These are phyloP conservation scores for Cladorrhinum samala DNA, from an alignment of 495 filamentous ascomycete species.

Conservation along the genomic window DNA sequence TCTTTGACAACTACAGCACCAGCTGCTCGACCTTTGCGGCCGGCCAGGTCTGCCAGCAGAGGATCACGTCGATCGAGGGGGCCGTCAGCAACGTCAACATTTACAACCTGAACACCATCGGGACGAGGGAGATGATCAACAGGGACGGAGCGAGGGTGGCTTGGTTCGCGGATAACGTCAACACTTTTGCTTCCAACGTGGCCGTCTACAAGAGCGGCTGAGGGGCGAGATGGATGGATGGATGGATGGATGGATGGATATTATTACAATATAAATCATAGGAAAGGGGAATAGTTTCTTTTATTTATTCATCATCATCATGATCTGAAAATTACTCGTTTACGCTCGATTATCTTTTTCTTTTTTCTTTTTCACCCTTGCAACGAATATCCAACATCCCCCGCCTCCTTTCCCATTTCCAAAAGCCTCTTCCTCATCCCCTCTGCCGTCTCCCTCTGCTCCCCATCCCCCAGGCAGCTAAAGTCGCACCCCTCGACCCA, in stretches of 20 bases:
- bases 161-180: slow-evolving; percentile 40
- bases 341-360: too few relatives aligned
- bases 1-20: slow-evolving; percentile 58
- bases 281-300: too few relatives aligned
- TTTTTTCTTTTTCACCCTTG: too few relatives aligned
- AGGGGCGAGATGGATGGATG: not conserved
- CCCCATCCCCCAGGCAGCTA: slow-evolving; percentile 41
- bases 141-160: slow-evolving; percentile 33
- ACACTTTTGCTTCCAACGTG: slow-evolving; percentile 40
- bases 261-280: too few relatives aligned
- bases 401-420: slow-evolving; percentile 50
- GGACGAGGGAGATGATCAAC: slow-evolving; percentile 42
- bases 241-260: not conserved
- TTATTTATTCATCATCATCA: too few relatives aligned
- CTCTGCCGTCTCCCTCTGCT: slow-evolving; percentile 48
- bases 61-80: slow-evolving; percentile 49
- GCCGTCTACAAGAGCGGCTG: slow-evolving; percentile 36
- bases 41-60: slow-evolving; percentile 48
- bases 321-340: too few relatives aligned
- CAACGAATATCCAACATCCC: slow-evolving; percentile 51
- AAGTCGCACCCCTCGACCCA: slow-evolving; percentile 61
- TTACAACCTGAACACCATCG: slow-evolving; percentile 52
- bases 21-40: slow-evolving; percentile 36
- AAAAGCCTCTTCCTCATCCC: slow-evolving; percentile 49
- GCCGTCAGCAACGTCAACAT: slow-evolving; percentile 40